These are phyloP conservation scores for Bremia lactucae DNA, from an alignment of 352 stramenopile species.

Conservation along the genomic window DNA sequence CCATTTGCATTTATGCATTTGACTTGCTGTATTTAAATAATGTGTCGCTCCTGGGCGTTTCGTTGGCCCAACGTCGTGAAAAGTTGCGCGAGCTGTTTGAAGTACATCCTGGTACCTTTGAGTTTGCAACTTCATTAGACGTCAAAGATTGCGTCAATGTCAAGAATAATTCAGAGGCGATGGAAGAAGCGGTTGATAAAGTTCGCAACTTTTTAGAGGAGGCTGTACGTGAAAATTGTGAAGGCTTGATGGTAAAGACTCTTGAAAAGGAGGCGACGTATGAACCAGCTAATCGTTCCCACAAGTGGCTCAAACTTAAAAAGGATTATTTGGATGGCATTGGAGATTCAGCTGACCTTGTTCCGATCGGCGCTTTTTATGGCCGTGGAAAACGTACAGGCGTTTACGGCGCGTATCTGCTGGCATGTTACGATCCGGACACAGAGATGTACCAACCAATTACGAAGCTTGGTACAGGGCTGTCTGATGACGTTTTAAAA, in stretches of 20 bases:
- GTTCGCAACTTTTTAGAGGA: constrained; percentile 92
- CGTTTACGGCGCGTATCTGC: constrained; percentile 96
- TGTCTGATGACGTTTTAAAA: constrained; percentile 97
- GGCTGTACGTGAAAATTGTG: constrained; percentile 89
- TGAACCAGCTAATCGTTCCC: constrained; percentile 93
- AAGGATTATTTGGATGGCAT: constrained; percentile 99
- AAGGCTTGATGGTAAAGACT: constrained; percentile 99
- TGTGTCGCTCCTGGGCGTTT: constrained; percentile 85
- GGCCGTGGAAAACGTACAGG: constrained; percentile 93
- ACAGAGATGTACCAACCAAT: constrained; percentile 97
- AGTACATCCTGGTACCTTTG: constrained; percentile 88
- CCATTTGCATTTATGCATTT: constrained; percentile 94
- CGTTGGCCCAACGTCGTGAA: constrained; percentile 85
- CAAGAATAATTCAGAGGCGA: constrained; percentile 82
- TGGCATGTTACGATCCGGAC: constrained; percentile 97
- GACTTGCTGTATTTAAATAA: constrained; percentile 99
- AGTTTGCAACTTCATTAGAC: constrained; percentile 89
- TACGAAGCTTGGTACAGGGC: constrained; percentile 97
- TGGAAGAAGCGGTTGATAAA: constrained; percentile 68
- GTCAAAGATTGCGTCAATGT: constrained; percentile 79
- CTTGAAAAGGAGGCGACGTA: constrained; percentile 95
- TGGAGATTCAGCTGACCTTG: constrained; percentile 96
- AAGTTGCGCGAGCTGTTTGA: constrained; percentile 90
- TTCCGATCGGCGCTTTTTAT: constrained; percentile 97
- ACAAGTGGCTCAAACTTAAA: constrained; percentile 99